These are phyloP conservation scores for Acer negundo DNA, from an alignment of 345 rosid genomes.

Conservation along the genomic window DNA sequence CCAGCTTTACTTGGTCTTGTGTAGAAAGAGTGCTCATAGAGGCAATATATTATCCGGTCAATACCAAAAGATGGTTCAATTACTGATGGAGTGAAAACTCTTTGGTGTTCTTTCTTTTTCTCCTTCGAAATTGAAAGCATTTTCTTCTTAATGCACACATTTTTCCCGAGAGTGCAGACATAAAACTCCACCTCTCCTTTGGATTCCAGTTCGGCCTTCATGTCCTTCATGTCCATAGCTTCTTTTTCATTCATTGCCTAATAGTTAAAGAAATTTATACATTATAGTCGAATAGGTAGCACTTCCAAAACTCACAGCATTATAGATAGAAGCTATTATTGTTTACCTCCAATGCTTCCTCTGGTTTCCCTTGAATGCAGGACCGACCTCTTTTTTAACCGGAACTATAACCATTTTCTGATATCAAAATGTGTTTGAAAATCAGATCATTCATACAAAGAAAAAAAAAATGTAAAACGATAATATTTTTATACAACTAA, in stretches of 20 bases:
- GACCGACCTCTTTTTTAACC: slow-evolving; percentile 83
- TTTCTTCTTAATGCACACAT: slow-evolving; percentile 63
- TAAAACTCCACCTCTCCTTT: slow-evolving; percentile 84
- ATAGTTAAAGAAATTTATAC: neutral
- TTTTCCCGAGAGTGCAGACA: slow-evolving; percentile 72
- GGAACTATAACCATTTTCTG: slow-evolving; percentile 83
- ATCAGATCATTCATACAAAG: neutral
- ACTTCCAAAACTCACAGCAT: neutral
- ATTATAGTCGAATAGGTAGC: neutral
- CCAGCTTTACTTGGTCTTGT: slow-evolving; percentile 87
- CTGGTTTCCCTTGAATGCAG: slow-evolving; percentile 82
- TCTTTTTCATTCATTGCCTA: slow-evolving; percentile 91
- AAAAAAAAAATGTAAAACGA: neutral
- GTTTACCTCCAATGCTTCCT: slow-evolving; percentile 76
- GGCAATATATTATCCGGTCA: slow-evolving; percentile 89
- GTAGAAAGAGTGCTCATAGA: slow-evolving; percentile 86
- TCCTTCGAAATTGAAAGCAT: slow-evolving; percentile 90
- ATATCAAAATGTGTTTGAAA: neutral
- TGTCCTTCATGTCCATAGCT: slow-evolving; percentile 85
- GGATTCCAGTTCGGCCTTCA: slow-evolving; percentile 74
- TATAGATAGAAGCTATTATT: neutral
- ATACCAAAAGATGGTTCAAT: slow-evolving; percentile 95
- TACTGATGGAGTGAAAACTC: slow-evolving; percentile 90
- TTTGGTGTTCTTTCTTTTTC: slow-evolving; percentile 83
- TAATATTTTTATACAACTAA: neutral